Evolutionary conservation across 768 basidiomycete genomes (phyloP), one percentile per base, ranked within the genome.

Genomic region (Clitopilus passeckerianus): DNA sequence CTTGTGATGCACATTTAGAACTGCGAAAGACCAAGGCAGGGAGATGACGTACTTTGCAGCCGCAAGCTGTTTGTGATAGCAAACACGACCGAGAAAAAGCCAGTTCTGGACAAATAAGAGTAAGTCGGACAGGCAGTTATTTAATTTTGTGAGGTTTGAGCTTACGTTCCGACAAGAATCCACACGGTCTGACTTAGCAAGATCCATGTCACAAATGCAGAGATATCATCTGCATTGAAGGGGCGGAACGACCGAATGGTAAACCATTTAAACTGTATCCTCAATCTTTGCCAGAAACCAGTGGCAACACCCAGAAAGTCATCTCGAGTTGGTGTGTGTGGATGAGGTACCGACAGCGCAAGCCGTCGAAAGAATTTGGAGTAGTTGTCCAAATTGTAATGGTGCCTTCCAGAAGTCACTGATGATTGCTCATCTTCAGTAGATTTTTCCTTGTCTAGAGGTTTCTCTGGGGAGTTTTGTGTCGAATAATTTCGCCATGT

Each of bases 241-340:
- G 85, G 88, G 53, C 96, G 85, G 75, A 97, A 99, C 4, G 92
- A 93, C 62, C 92, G 82, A 66, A 98, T 95, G 10, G 93, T 93
- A 64, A 95, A 90, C 97, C 97, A 99, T 70, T 94, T 94, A 77
- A 98, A 93, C n/a, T 93, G 84, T 64, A 98, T 90, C 20, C 88
- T 83, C 22, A 90, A 71, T 2, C 97, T 86, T 64, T 96, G 84
- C 87, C 94, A 94, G 70, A 95, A 95, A n/a, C 89, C 87, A 30
- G 82, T 90, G 3, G 95, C 88, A 3, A 93, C 89, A 18, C 83
- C 85, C 34, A 98, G 80, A 60, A 98, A 87, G 68, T 98, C 93
- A 50, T 97, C 95, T 44, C 88, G 85, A 0, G 93, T 91, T 0
- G 95, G 96, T 35, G 89, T 79, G 62, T 85, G 86, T 53, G 84